Conservation (phyloP, 1,284 basidiomycete genomes). For the Wallemia mellicola region DNA sequence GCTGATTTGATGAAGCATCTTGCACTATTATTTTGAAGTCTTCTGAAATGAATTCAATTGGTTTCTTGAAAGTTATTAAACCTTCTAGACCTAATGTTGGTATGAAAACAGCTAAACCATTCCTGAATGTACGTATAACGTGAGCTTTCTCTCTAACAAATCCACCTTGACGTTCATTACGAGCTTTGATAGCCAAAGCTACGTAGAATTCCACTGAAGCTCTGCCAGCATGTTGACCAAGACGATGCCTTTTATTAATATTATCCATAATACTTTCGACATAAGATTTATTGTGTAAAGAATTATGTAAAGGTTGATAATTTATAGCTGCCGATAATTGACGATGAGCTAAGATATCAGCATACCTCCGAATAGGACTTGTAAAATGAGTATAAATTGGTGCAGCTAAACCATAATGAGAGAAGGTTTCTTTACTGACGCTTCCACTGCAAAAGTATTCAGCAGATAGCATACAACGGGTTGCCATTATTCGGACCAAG, state of each 20-base stretch:
- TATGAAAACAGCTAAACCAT: conserved; percentile 86
- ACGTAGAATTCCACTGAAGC: conserved; percentile 96
- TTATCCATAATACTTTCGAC: conserved; percentile 65
- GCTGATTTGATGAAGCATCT: conserved; percentile 16
- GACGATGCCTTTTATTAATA: conserved; percentile 71
- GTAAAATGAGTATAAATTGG: conserved; percentile 98
- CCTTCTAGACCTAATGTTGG: conserved; percentile 76
- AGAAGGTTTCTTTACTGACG: conserved; percentile 69
- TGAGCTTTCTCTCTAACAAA: conserved; percentile 55
- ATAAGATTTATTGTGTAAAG: conserved; percentile 59
- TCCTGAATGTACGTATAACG: conserved; percentile 76
- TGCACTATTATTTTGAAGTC: conserved; percentile 54
- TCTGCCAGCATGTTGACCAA: conserved; percentile 87
- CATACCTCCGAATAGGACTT: conserved; percentile 70
- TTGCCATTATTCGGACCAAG: conserved; percentile 94
- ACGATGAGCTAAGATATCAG: conserved; percentile 84
- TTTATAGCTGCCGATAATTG: conserved; percentile 75
- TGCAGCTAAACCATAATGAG: conserved; percentile 85
- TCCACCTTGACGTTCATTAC: conserved; percentile 22
- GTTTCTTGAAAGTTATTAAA: conserved; percentile 66
- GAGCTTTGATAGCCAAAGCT: conserved; percentile 54
- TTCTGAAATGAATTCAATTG: conserved; percentile 67
- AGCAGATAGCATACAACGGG: conserved; percentile 88
- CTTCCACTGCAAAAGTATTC: conserved; percentile 95
- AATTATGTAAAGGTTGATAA: conserved; percentile 50